Conservation (phyloP, 2,329 filamentous ascomycete genomes). For the Phaeosphaeriaceae sp. region DNA sequence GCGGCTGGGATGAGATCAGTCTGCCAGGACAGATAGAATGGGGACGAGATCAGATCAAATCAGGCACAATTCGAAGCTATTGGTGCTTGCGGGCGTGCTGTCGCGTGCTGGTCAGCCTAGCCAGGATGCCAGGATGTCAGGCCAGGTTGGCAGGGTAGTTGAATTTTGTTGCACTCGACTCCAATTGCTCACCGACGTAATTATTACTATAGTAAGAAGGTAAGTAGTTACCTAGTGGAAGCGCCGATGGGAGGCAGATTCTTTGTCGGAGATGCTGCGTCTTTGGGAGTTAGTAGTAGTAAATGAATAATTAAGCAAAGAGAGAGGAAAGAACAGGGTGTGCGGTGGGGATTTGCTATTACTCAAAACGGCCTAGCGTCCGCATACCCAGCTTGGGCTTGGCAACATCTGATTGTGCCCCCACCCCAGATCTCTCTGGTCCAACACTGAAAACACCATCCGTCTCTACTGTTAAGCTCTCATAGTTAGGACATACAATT, state of each 20-base stretch:
- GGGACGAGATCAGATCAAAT: slow-evolving; percentile 1
- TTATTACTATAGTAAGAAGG: no score
- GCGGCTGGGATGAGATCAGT: slow-evolving; percentile 16
- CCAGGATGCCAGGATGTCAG: no score
- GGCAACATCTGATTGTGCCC: no score
- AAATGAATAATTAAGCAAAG: background rate
- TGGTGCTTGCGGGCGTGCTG: slow-evolving; percentile 35
- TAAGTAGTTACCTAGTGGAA: no score
- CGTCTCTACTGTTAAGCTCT: no score
- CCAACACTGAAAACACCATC: no score
- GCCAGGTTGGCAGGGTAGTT: slow-evolving; percentile 32
- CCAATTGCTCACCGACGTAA: background rate
- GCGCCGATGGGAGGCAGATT: no score
- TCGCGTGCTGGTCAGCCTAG: slow-evolving; percentile 36
- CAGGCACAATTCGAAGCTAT: slow-evolving; percentile 37
- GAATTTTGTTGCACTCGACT: slow-evolving; percentile 9
- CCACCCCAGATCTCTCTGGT: background rate
- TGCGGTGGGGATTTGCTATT: slow-evolving; percentile 15
- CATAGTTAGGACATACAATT: slow-evolving; percentile 6
- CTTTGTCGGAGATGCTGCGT: no score
- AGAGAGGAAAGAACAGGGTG: slow-evolving; percentile 30
- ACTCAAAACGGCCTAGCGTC: slow-evolving; percentile 24
- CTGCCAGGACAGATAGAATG: slow-evolving; percentile 14
- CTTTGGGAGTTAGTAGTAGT: no score
- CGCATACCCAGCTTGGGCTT: no score